phyloP scores from a whole-genome alignment of 2,329 filamentous ascomycete species.

The Microcyclosporella mali region DNA sequence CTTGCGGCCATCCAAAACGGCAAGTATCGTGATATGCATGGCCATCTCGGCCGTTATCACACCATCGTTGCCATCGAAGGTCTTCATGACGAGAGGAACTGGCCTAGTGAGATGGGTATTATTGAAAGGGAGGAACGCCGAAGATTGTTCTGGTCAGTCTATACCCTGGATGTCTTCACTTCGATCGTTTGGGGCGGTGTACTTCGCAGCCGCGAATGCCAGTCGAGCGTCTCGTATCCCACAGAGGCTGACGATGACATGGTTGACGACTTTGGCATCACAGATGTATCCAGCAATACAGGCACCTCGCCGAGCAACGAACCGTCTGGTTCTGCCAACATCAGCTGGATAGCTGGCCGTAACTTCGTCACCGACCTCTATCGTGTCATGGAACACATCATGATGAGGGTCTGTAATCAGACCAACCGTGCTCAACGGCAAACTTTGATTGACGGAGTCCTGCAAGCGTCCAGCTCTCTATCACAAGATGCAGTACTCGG shows the following conservation, averaged over 20 bases:
- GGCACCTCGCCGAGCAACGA: too few relatives aligned
- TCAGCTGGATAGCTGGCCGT: conserved; percentile 49
- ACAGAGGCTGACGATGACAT: conserved; percentile 41
- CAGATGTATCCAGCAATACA: conserved; percentile 3
- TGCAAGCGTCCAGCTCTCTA: conserved; percentile 5
- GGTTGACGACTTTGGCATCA: conserved; percentile 28
- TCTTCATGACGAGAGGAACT: conserved; percentile 46
- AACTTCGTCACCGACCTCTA: conserved; percentile 54
- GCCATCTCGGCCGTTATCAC: conserved; percentile 44
- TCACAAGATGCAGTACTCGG: conserved; percentile 8
- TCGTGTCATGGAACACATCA: conserved; percentile 46
- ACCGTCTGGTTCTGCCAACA: neutral
- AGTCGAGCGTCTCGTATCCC: conserved; percentile 42
- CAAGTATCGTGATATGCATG: conserved; percentile 42
- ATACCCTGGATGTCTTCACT: conserved; percentile 50
- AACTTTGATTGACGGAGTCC: conserved; percentile 4
- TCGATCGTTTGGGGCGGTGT: conserved; percentile 47
- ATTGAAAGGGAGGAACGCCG: conserved; percentile 45
- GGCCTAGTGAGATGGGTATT: conserved; percentile 39
- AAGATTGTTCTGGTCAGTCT: conserved; percentile 50
- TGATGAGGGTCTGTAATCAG: conserved; percentile 9
- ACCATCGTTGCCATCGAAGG: conserved; percentile 42
- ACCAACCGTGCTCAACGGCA: conserved; percentile 7
- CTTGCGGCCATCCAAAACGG: conserved; percentile 47
- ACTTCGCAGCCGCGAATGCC: conserved; percentile 41